Evolutionary conservation across 140 eudicot species (phyloP), one percentile per base, ranked within the genome.

Genomic region (Oenanthe javanica): DNA sequence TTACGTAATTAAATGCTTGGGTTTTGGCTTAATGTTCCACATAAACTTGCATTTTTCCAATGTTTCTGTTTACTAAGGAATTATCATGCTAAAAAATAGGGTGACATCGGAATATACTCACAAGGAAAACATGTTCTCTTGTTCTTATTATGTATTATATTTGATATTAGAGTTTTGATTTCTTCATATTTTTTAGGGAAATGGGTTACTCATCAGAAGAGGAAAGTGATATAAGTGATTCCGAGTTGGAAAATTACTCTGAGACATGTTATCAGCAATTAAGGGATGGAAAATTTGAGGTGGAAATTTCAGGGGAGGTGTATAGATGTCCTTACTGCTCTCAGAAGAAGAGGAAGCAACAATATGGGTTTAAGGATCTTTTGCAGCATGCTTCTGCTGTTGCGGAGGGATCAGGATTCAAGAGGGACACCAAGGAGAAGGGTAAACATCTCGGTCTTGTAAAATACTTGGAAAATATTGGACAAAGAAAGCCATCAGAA

Each of bases 251-350:
- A 2, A 85, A 80, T 12, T 83, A 83, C 38, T 72, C 23, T 3
- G 72, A 67, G 11, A 72, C 40, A n/a, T 79, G 76, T 79, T 85
- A 83, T 61, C 57, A 64, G 23, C 54, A 80, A 49, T 38, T 87
- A 72, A 81, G 64, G 76, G 48, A 78, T 51, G 85, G 64, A 43
- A 5, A 11, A 16, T 38, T 40, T 14, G 71, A 18, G 38, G 79
- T 82, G 52, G 80, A 61, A 71, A 1, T 52, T 51, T 72, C 86
- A 1, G 71, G 63, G n/a, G 83, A 79, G 57, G 3, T 45, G 7
- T 85, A 55, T 63, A 72, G 72, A 69, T 87, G 87, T 61, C 90
- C 90, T 19, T 87, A 76, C 79, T 87, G 88, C 75, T 80, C 72
- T 23, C 82, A 82, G 19, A 75, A 80, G 77, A 85, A 77, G 79